phyloP scores from a whole-genome alignment of 352 stramenopile species.

The Lagenidium sp. region DNA sequence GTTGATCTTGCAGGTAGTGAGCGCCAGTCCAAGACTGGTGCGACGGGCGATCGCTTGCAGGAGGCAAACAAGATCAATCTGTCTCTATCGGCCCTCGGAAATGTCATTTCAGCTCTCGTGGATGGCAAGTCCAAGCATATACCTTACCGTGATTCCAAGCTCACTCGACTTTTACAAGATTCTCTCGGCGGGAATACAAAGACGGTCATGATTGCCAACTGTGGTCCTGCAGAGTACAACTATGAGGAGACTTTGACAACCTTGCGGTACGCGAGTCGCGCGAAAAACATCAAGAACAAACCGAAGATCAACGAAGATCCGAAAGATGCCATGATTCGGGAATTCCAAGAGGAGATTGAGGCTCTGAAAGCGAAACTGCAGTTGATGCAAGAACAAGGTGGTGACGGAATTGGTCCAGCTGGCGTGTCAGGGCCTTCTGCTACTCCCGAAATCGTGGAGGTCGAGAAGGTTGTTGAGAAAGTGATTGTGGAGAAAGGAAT shows the following conservation, averaged over 20 bases:
- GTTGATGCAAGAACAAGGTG: conserved; percentile 24
- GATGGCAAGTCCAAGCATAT: conserved; percentile 83
- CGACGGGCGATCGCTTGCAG: conserved; percentile 56
- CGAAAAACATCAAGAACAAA: conserved; percentile 99
- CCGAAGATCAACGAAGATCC: conserved; percentile 98
- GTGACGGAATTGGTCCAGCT: not conserved
- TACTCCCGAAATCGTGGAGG: conserved; percentile 44
- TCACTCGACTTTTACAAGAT: conserved; percentile 96
- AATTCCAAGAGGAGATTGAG: conserved; percentile 97
- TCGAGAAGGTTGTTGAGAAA: conserved; percentile 80
- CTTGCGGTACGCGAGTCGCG: conserved; percentile 94
- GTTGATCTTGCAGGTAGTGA: conserved; percentile 76
- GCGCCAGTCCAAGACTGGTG: conserved; percentile 64
- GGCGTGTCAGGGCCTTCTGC: conserved; percentile 1
- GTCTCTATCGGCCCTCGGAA: conserved; percentile 64
- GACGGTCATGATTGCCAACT: conserved; percentile 98
- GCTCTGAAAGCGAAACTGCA: conserved; percentile 82
- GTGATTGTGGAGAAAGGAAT: conserved; percentile 79
- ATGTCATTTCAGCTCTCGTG: conserved; percentile 83
- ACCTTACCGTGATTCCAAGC: conserved; percentile 94
- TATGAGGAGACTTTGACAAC: conserved; percentile 94
- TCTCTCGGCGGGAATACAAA: conserved; percentile 97
- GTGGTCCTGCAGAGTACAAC: conserved; percentile 96
- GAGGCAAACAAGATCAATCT: conserved; percentile 82
- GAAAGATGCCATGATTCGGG: conserved; percentile 96